Percentiles rank a stretch among this genome's conserved stretches.
phyloP scores from a whole-genome alignment of 352 stramenopile genomes.

The Pythium biforme region DNA sequence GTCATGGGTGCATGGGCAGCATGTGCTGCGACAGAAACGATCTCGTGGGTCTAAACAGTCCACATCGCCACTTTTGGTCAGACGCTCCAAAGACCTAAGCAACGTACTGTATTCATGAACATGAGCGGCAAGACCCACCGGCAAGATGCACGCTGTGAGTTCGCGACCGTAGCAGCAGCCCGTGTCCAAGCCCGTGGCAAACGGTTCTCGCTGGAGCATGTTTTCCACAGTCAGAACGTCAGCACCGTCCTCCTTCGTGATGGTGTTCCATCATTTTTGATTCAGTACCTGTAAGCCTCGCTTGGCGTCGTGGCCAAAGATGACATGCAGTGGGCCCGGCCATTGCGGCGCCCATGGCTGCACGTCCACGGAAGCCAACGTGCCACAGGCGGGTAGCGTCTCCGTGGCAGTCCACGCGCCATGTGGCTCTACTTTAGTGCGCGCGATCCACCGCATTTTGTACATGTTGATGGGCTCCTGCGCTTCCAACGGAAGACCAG shows the following conservation, averaged over 20 bases:
- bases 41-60: constrained; percentile 17
- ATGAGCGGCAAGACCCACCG: constrained; percentile 40
- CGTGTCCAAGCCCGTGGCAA: constrained; percentile 91
- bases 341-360: constrained; percentile 79
- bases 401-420: constrained; percentile 30
- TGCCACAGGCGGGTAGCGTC: constrained; percentile 32
- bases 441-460: constrained; percentile 86
- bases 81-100: not conserved
- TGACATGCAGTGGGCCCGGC: constrained; percentile 73
- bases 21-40: constrained; percentile 25
- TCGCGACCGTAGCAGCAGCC: constrained; percentile 88
- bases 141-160: constrained; percentile 88
- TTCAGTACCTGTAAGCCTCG: constrained; percentile 68
- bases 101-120: not conserved
- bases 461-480: constrained; percentile 90
- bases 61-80: constrained; percentile 2
- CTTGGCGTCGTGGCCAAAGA: constrained; percentile 92
- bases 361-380: constrained; percentile 35
- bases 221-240: too few relatives aligned
- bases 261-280: not conserved
- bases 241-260: too few relatives aligned
- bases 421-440: not conserved
- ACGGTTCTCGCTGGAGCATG: constrained; percentile 60
- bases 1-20: constrained; percentile 19
- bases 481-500: constrained; percentile 59